Evolutionary conservation across 495 filamentous ascomycete species (phyloP), one percentile per base, ranked within the genome.

Genomic region (Xylaria castorea): DNA sequence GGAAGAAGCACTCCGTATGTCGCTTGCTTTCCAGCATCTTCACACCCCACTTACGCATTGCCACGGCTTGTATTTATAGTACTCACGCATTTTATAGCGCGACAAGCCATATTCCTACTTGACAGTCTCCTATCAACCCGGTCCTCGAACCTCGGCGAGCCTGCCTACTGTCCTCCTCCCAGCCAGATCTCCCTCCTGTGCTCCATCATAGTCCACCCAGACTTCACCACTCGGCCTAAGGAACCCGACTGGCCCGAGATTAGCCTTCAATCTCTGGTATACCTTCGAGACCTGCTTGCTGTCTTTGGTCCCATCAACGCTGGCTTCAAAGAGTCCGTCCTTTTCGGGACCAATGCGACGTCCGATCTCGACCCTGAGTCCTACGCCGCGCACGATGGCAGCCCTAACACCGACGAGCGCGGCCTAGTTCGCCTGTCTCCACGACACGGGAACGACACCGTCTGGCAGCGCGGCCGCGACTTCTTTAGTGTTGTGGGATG

Each of bases 401-500:
- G 32, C 22, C 32, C 30, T 0, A 76, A 83, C 68, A 77, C 80
- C 5, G 86, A 84, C 16, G 85, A 85, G 50, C 73, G 83, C 38
- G 82, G 88, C 9, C 75, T 85, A 30, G 81, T 86, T 20, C 84
- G 87, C 0, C 80, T 95, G 36, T 91, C 89, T 1, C 76, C 71
- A 9, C 68, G 62, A 46, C 65, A 76, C 36, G 86, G 88, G 30
- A 81, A 85, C n/a, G 88, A 89, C 12, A 89, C 92, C 3, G 62
- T 98, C 7, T 97, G 92, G 89, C 80, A 82, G 20, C 85, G 88
- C 25, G 93, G 91, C 0, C 89, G 92, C 34, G 93, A 97, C 76
- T 95, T 98, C 73, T 99, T 97, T 93, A 88, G 92, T 51, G 87
- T 92, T 0, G 89, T 95, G 1, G 96, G 96, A 5, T 98, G 96